Conservation (phyloP, 192 early-diverging fungal species). For the Entomortierella chlamydospora region DNA sequence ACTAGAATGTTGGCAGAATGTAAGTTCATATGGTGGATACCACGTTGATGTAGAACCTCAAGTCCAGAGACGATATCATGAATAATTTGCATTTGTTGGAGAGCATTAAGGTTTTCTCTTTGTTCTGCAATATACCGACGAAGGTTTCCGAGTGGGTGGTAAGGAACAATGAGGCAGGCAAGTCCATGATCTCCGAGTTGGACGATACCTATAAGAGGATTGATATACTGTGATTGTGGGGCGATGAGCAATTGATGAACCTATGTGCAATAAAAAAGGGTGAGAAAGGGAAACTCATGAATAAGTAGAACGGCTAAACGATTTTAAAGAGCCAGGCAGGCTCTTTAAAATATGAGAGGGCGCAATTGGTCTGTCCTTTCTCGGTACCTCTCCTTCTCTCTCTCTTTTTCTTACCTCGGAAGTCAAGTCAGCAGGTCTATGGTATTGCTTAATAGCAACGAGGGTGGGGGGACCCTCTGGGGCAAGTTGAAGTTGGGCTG, state of each 20-base stretch:
- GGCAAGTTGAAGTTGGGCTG: conserved; percentile 15
- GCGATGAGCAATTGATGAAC: conserved; percentile 40
- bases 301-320: no score
- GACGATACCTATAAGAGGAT: conserved; percentile 33
- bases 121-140: conserved; percentile 37
- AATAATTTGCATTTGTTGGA: conserved; percentile 45
- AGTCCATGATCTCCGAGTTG: conserved; percentile 42
- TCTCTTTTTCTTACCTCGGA: conserved; percentile 17
- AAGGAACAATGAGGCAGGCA: conserved; percentile 32
- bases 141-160: conserved; percentile 44
- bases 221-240: conserved; percentile 28
- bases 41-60: conserved; percentile 42
- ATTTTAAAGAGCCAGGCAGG: no score
- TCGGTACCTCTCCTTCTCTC: not conserved
- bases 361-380: no score
- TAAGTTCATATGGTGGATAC: conserved; percentile 37
- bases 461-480: not conserved
- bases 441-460: conserved; percentile 41
- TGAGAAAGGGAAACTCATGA: not conserved
- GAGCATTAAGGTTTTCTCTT: conserved; percentile 22
- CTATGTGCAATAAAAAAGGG: not conserved
- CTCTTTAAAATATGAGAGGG: no score
- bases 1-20: conserved; percentile 46
- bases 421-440: conserved; percentile 41
- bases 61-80: conserved; percentile 45